Conservation (phyloP, 2,329 filamentous ascomycete species). For the Annulohypoxylon truncatum region DNA sequence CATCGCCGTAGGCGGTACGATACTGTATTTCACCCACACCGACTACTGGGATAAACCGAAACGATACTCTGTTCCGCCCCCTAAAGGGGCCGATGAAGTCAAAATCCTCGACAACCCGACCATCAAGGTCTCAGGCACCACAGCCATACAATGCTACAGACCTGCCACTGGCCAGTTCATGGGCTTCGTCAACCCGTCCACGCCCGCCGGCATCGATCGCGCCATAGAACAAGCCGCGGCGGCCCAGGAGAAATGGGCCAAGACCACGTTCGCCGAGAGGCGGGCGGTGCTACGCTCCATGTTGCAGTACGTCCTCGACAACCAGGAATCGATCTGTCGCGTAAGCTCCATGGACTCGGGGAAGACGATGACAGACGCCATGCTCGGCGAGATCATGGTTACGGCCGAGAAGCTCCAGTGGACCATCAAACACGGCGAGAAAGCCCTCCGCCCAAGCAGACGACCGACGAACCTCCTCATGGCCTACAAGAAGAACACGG, state of each 20-base stretch:
- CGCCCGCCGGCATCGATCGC: constrained; percentile 80
- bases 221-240: constrained; percentile 77
- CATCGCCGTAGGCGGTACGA: constrained; percentile 37
- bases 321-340: constrained; percentile 87
- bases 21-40: constrained; percentile 42
- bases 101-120: constrained; percentile 68
- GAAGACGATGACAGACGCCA: constrained; percentile 95
- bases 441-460: constrained; percentile 75
- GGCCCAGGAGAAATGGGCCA: constrained; percentile 82
- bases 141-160: constrained; percentile 84
- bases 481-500: constrained; percentile 93
- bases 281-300: constrained; percentile 83
- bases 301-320: constrained; percentile 84
- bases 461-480: constrained; percentile 92
- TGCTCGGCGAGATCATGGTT: constrained; percentile 93
- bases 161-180: constrained; percentile 90
- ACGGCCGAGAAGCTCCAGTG: constrained; percentile 94
- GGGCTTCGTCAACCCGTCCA: constrained; percentile 81
- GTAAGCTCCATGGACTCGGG: constrained; percentile 92
- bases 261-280: constrained; percentile 81
- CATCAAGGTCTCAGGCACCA: constrained; percentile 73
- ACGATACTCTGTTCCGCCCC: constrained; percentile 70
- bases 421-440: constrained; percentile 92
- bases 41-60: constrained; percentile 56
- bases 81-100: constrained; percentile 69